phyloP scores from a whole-genome alignment of 176 grass and related monocot genomes.

The Dactylis glomerata region DNA sequence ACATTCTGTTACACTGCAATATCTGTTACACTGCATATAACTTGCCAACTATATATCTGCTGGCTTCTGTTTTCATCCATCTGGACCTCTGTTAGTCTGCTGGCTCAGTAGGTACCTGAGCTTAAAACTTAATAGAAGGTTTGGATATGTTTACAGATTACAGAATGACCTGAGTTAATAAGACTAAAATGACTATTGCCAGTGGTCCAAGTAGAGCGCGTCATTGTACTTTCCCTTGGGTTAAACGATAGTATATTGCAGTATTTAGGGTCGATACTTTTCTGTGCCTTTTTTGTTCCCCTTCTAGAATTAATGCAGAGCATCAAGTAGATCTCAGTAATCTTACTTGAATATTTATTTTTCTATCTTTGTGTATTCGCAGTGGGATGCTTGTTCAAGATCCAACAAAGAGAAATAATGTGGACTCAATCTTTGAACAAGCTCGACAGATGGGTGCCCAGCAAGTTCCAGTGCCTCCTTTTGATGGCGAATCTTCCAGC shows the following conservation, averaged over 20 bases:
- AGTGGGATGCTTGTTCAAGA: slow-evolving; percentile 98
- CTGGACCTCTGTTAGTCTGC: background rate
- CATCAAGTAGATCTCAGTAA: background rate
- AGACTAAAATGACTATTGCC: background rate
- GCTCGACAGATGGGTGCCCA: slow-evolving; percentile 67
- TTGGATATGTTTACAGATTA: background rate
- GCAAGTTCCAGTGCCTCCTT: slow-evolving; percentile 30
- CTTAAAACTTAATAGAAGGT: background rate
- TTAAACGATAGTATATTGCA: background rate
- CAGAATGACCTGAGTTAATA: background rate
- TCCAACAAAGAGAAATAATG: slow-evolving; percentile 64
- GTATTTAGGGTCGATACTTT: background rate
- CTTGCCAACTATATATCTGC: too few species aligned
- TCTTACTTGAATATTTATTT: background rate
- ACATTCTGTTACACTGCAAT: too few species aligned
- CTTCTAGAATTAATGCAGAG: slow-evolving; percentile 5
- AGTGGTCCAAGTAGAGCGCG: background rate
- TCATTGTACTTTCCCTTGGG: background rate
- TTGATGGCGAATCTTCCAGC: slow-evolving; percentile 47
- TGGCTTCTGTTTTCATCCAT: background rate
- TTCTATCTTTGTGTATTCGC: slow-evolving; percentile 2
- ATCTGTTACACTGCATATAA: too few species aligned
- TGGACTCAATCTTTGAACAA: slow-evolving; percentile 75
- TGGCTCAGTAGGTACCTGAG: background rate
- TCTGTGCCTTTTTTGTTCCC: background rate